Base-by-base conservation (phyloP, 2,329 filamentous ascomycete species). In the Myriosclerotinia duriaeana region DNA sequence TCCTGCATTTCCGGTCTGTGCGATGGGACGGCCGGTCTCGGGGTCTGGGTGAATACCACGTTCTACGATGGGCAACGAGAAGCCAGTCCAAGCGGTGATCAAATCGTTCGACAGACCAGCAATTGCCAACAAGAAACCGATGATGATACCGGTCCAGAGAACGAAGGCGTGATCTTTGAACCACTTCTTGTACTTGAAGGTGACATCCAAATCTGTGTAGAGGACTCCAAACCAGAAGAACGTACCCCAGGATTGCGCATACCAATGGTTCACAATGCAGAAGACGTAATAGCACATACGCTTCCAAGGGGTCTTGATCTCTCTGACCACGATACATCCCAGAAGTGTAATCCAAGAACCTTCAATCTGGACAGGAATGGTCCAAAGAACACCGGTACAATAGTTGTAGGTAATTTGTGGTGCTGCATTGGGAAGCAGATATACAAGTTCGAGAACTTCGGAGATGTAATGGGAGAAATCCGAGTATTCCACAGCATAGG, bases 341-440 rank as follows among this genome's bases (percentile, higher is more conserved):
- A 80, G 70, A 2, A 83, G 72, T 5, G 79, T 77, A 34, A 79
- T 73, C 77, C 80, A 82, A 3, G 80, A 76, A 54, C 78, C 80
- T 69, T 82, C 80, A 2, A 82, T 74, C 68, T 82, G 80, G 0
- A 83, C 80, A 0, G 80, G 80, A 46, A 83, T 81, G 8, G 80
- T 82, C 81, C 80, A 83, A 1, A 83, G 75, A 3, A 82, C 80
- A 73, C 80, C 80, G 0, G 80, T 81, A 67, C 81, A 82, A 72
- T 80, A 82, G 69, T 82, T 78, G 71, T 77, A 78, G 17, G 79
- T 81, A 53, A 83, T 79, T 65, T 80, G 77, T 0, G 81, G 81
- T 9, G 79, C 79, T 2, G 79, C 79, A 58, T 82, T 83, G 12
- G 81, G 81, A 30, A 82, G 78, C 15, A 82, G 72, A 66, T 80